phyloP scores from a whole-genome alignment of 306 rosid genomes.

The Abrus precatorius region DNA sequence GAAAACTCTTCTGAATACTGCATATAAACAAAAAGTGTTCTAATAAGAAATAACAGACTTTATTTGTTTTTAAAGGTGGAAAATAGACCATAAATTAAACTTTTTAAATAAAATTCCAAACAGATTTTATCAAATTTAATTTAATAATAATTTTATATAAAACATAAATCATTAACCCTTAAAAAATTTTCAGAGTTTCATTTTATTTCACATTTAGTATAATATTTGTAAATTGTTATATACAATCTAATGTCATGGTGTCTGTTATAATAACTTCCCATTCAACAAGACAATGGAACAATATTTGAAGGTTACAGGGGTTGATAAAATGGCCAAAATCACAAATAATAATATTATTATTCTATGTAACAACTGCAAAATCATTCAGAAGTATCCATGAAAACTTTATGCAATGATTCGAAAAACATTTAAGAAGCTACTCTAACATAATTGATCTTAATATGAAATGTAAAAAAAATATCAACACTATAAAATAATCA shows the following conservation, averaged over 20 bases:
- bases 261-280: background rate
- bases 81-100: background rate
- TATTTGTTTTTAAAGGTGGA: background rate
- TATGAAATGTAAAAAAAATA: background rate
- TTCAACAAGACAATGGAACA: background rate
- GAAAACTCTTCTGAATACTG: background rate
- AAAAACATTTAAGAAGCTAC: conserved; percentile 16
- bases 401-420: conserved; percentile 23
- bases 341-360: background rate
- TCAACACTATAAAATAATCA: background rate
- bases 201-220: background rate
- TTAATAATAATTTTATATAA: background rate
- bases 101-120: background rate
- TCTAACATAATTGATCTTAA: conserved; percentile 42
- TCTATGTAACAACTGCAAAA: conserved; percentile 40
- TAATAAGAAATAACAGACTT: background rate
- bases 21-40: background rate
- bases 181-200: background rate
- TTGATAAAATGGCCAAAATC: no score
- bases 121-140: background rate
- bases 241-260: background rate
- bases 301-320: no score
- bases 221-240: background rate
- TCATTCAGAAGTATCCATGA: conserved; percentile 18
- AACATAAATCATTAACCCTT: background rate